Evolutionary conservation across 306 rosid genomes (phyloP), one percentile per base, ranked within the genome.

Genomic region (Castanospermum australe): DNA sequence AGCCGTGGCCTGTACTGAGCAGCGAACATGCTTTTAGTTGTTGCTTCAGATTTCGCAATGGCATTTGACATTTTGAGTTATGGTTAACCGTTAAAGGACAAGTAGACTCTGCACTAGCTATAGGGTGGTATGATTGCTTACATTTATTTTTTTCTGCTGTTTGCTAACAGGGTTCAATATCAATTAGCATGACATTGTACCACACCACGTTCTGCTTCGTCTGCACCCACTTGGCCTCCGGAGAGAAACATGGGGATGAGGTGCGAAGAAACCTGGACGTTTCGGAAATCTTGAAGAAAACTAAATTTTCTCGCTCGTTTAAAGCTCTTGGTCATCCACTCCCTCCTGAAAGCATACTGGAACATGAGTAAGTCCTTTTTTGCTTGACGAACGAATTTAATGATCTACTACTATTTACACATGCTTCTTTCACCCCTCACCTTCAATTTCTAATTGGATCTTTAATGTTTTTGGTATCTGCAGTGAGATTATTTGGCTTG

Each of bases 401-500:
- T 47, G 32, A 28, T 28, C 32, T 28, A 28, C 32, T 14, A 47
- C 8, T 47, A 4, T 47, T 47, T 1, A 47, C 18, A 15, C 20
- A 47, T n/a, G 56, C 11, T 50, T 50, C 56, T 5, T 68, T 47
- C 3, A 28, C 3, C 32, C 32, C 32, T 28, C 2, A 3, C 21
- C 5, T 5, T 2, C 20, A 45, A 18, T 30, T 67, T 75, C 48
- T 75, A 18, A 79, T 51, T 14, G 20, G 67, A 17, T n/a, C 2
- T 18, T 18, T 14, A 0, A 41, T 24, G 55, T 44, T 15, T 24
- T 33, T 56, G 20, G 9, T 14, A 17, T 79, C 6, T 74, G 45
- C 84, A 94, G 97, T 69, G 89, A 93, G 84, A 52, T 95, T 24
- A 88, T 95, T 56, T 95, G 98, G 98, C 95, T 93, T n/a, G 99